phyloP scores from a whole-genome alignment of 805 yeast species.

The Candida yuanshanica region DNA sequence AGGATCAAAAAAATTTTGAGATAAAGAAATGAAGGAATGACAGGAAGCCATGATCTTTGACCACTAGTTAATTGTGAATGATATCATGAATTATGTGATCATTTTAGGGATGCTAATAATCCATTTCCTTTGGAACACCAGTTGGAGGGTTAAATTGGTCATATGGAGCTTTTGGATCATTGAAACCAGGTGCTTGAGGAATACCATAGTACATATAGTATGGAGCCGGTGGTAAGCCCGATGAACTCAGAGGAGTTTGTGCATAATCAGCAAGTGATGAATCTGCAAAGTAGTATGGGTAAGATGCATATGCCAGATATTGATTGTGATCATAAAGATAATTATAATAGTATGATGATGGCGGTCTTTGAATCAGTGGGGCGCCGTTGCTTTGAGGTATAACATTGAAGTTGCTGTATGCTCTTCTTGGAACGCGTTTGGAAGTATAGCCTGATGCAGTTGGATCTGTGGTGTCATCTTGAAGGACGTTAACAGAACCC shows the following conservation, averaged over 20 bases:
- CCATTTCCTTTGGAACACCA: slow-evolving; percentile 6
- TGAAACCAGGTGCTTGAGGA: slow-evolving; percentile 17
- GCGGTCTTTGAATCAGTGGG: slow-evolving; percentile 13
- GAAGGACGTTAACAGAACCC: slow-evolving; percentile 13
- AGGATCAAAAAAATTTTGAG: no score
- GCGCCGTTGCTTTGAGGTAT: slow-evolving; percentile 6
- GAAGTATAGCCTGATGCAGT: slow-evolving; percentile 12
- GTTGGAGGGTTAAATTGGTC: slow-evolving; percentile 4
- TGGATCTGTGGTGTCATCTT: slow-evolving; percentile 16
- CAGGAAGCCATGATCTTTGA: no score
- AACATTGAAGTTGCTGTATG: slow-evolving; percentile 9
- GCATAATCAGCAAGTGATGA: slow-evolving; percentile 17
- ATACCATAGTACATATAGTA: slow-evolving; percentile 26
- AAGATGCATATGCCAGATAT: slow-evolving; percentile 18
- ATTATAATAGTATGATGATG: slow-evolving; percentile 25
- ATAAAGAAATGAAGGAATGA: neutral
- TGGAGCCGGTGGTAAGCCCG: slow-evolving; percentile 23
- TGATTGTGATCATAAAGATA: slow-evolving; percentile 23
- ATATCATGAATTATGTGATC: neutral
- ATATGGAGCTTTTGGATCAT: slow-evolving; percentile 7
- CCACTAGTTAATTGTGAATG: neutral
- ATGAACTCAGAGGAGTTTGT: slow-evolving; percentile 10
- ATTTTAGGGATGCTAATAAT: slow-evolving; percentile 4
- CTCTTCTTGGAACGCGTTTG: slow-evolving; percentile 10
- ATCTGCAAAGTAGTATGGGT: slow-evolving; percentile 22